Percentiles rank a stretch among this genome's conserved stretches.
Evolutionary conservation across 352 stramenopile species (phyloP).

Genomic region (Peronospora tabacina): DNA sequence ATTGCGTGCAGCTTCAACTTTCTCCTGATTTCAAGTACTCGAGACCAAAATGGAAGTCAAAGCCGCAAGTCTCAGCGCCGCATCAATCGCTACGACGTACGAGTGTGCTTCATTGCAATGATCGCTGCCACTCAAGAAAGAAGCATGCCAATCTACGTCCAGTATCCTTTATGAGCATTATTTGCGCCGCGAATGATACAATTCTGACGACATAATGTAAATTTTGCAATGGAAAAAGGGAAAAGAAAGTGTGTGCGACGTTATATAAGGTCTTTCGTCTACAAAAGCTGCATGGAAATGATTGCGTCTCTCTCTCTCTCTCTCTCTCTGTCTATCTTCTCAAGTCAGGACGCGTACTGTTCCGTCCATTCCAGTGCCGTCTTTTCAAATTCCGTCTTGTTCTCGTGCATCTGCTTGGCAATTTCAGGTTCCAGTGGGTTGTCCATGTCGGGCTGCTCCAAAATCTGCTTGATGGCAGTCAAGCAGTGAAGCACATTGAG

Average conservation of each 20-base stretch:
- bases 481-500: conserved; percentile 91
- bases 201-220: conserved; percentile 6
- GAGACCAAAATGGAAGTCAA: conserved; percentile 1
- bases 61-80: conserved; percentile 14
- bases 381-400: conserved; percentile 90
- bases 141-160: conserved; percentile 80
- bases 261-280: too few species aligned
- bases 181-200: conserved; percentile 15
- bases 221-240: too few species aligned
- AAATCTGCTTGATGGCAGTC: conserved; percentile 90
- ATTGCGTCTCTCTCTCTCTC: too few species aligned
- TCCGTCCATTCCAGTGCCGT: conserved; percentile 90
- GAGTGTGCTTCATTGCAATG: conserved; percentile 90
- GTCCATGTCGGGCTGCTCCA: conserved; percentile 92
- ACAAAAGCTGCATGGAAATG: background rate
- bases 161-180: conserved; percentile 1
- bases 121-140: conserved; percentile 87
- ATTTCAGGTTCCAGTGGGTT: conserved; percentile 95
- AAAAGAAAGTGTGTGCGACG: too few species aligned
- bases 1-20: conserved; percentile 9
- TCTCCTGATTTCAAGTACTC: conserved; percentile 2
- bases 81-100: conserved; percentile 64
- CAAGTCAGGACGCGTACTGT: conserved; percentile 77
- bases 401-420: conserved; percentile 89
- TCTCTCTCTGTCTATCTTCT: background rate